phyloP scores from a whole-genome alignment of 495 filamentous ascomycete species.

The Aspergillus heteromorphus region DNA sequence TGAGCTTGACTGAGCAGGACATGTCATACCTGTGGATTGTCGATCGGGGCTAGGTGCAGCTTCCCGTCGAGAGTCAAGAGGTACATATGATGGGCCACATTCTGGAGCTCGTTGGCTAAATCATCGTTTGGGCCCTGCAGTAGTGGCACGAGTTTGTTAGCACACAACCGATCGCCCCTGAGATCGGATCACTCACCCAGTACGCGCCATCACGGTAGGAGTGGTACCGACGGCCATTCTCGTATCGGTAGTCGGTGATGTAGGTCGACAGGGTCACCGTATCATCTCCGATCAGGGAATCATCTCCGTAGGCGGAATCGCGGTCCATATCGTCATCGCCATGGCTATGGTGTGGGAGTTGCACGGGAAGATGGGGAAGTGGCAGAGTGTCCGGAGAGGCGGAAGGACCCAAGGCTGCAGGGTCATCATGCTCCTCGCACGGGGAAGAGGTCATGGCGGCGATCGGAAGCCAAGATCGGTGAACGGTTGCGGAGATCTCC shows the following conservation, averaged over 20 bases:
- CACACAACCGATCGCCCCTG: not conserved
- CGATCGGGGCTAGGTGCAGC: constrained; percentile 45
- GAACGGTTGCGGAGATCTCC: constrained; percentile 2
- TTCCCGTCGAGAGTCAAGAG: constrained; percentile 36
- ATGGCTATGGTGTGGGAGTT: constrained; percentile 2
- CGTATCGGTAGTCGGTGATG: constrained; percentile 29
- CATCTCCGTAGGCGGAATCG: constrained; percentile 21
- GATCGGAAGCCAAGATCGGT: not conserved
- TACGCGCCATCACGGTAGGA: constrained; percentile 58
- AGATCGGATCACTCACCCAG: constrained; percentile 15
- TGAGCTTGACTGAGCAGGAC: no score
- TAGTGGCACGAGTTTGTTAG: not conserved
- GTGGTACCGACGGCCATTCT: constrained; percentile 65
- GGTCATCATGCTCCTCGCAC: constrained; percentile 3
- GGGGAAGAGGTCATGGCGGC: constrained; percentile 8
- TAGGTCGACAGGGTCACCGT: constrained; percentile 18
- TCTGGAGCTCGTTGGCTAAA: constrained; percentile 21
- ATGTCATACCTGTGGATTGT: constrained; percentile 29
- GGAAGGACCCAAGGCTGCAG: not conserved
- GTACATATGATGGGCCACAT: constrained; percentile 32
- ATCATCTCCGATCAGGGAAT: constrained; percentile 18
- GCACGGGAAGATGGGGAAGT: not conserved
- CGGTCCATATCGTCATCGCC: constrained; percentile 9
- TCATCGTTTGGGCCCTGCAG: constrained; percentile 28
- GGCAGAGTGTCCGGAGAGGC: not conserved